phyloP scores from a whole-genome alignment of 2,329 filamentous ascomycete species.

The Colletotrichum destructivum region DNA sequence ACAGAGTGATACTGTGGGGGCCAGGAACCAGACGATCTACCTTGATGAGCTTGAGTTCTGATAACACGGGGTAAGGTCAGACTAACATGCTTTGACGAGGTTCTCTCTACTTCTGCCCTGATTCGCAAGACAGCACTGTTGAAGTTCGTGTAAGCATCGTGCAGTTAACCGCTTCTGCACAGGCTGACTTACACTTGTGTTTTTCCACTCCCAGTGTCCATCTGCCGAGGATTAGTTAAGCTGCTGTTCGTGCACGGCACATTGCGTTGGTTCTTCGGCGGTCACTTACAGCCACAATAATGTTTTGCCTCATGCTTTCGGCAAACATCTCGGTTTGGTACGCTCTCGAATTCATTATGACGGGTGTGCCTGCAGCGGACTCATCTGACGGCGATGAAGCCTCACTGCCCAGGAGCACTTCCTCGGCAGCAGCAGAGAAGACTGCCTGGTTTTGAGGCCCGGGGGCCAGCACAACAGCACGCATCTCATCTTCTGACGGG shows the following conservation, averaged over 20 bases:
- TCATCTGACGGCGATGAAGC: slow-evolving; percentile 25
- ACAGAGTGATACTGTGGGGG: slow-evolving; percentile 78
- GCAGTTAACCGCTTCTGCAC: slow-evolving; percentile 7
- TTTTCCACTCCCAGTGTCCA: slow-evolving; percentile 87
- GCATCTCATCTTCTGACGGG: slow-evolving; percentile 20
- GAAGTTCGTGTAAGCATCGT: slow-evolving; percentile 43
- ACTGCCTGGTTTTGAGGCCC: slow-evolving; percentile 28
- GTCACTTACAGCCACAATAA: slow-evolving; percentile 76
- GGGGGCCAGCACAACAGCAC: slow-evolving; percentile 6
- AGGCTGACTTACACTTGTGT: slow-evolving; percentile 76
- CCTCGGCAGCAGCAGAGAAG: slow-evolving; percentile 25
- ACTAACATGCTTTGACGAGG: slow-evolving; percentile 67
- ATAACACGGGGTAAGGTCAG: neutral
- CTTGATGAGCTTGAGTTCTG: slow-evolving; percentile 1
- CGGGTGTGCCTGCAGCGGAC: slow-evolving; percentile 31
- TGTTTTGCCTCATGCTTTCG: slow-evolving; percentile 76
- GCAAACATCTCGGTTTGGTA: slow-evolving; percentile 86
- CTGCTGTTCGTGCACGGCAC: neutral
- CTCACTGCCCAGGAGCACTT: slow-evolving; percentile 36
- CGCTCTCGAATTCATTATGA: slow-evolving; percentile 64
- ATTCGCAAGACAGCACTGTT: slow-evolving; percentile 78
- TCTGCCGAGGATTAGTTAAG: slow-evolving; percentile 60
- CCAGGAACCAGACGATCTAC: slow-evolving; percentile 80
- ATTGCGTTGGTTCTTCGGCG: neutral
- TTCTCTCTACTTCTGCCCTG: slow-evolving; percentile 72